These are phyloP conservation scores for Ustilago tritici DNA, from an alignment of 1,284 basidiomycete species.

Conservation along the genomic window DNA sequence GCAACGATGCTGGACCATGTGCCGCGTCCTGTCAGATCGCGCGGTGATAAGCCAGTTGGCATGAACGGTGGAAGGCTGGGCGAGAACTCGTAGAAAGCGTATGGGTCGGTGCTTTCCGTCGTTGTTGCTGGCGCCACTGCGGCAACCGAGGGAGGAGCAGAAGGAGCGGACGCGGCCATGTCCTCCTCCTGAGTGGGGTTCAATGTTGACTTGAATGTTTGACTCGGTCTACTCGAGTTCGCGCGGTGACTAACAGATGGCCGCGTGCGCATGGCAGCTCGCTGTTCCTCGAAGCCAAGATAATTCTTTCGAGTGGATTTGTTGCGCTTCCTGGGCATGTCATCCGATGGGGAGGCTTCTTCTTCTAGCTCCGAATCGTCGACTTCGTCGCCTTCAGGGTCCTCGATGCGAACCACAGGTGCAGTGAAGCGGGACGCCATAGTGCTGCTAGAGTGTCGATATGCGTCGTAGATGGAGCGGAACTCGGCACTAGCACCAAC, in stretches of 20 bases:
- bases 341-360: slow-evolving; percentile 16
- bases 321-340: slow-evolving; percentile 42
- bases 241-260: slow-evolving; percentile 8
- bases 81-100: slow-evolving; percentile 58
- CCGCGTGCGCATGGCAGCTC: slow-evolving; percentile 24
- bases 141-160: neutral
- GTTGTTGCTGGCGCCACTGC: neutral
- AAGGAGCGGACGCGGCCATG: neutral
- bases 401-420: slow-evolving; percentile 37
- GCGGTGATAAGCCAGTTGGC: slow-evolving; percentile 46
- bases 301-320: slow-evolving; percentile 24
- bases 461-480: slow-evolving; percentile 36
- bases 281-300: slow-evolving; percentile 52
- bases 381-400: slow-evolving; percentile 37
- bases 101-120: slow-evolving; percentile 30
- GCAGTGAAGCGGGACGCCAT: slow-evolving; percentile 33
- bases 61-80: slow-evolving; percentile 61
- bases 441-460: slow-evolving; percentile 27
- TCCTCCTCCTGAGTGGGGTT: slow-evolving; percentile 13
- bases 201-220: slow-evolving; percentile 19
- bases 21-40: slow-evolving; percentile 55
- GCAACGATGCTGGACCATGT: slow-evolving; percentile 62
- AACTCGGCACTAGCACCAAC: slow-evolving; percentile 14
- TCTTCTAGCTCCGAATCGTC: slow-evolving; percentile 29
- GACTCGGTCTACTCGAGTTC: slow-evolving; percentile 8